Base-by-base conservation (phyloP, 2,329 filamentous ascomycete species). In the Sporothrix euskadiensis region DNA sequence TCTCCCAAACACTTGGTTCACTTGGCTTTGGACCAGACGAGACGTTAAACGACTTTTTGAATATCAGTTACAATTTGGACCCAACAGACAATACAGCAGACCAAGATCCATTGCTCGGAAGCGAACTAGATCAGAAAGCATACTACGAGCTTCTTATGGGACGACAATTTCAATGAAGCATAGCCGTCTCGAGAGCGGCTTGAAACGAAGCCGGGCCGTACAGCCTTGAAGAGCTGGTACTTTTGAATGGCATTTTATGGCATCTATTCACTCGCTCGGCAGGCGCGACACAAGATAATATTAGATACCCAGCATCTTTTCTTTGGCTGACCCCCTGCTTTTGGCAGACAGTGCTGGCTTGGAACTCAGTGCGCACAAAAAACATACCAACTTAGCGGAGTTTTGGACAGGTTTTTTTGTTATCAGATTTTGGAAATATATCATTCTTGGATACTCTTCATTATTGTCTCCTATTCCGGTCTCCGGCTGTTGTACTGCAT, bases 71-170 rank as follows among this genome's bases (percentile, higher is more conserved):
- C 71, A 81, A 82, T 66, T 79, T 80, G 0, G 81, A 82, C 44
- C 79, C 79, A 4, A 75, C 79, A 49, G 75, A 77, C 0, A 77
- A 78, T 56, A 69, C 73, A 44, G 76, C 77, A 9, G 79, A 79
- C 12, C 74, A 77, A 26, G 80, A 81, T 52, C 78, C 78, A 0
- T 76, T 78, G 1, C 76, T 81, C 12, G 79, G 79, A 22, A 79
- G 76, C 68, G 81, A 82, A 70, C 77, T 79, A 12, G 81, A 82
- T 73, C 81, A 82, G 71, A 79, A 80, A 68, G 80, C 80, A 4
- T 82, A 81, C 44, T 82, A 82, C 66, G 81, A 82, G 75, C 76
- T 82, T 4, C 77, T 82, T 26, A 82, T 82, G 81, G 81, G 81
- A 8, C 72, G 75, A 52, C 73, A 73, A 56, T 76, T 75, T 54